Conservation (phyloP, 257 asterid genomes). For the Hygrophila difformis region DNA sequence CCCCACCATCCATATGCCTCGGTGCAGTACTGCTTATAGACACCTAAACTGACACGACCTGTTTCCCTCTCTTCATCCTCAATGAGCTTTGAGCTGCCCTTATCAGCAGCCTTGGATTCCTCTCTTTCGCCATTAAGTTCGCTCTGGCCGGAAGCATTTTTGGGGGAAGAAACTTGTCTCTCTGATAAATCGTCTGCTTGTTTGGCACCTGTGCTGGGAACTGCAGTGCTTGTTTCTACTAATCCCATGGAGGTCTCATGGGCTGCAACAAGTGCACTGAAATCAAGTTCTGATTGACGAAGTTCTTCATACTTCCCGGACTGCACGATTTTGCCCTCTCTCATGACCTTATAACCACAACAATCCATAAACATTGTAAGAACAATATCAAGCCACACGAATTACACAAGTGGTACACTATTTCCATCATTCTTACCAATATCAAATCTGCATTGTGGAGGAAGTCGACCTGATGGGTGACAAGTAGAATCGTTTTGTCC, state of each 20-base stretch:
- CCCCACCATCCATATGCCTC: slow-evolving; percentile 76
- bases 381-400: too few relatives aligned
- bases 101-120: slow-evolving; percentile 16
- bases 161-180: slow-evolving; percentile 24
- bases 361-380: too few relatives aligned
- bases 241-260: slow-evolving; percentile 62
- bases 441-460: slow-evolving; percentile 62
- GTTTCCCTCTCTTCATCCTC: slow-evolving; percentile 70
- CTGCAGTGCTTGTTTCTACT: slow-evolving; percentile 27
- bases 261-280: slow-evolving; percentile 57
- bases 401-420: too few relatives aligned
- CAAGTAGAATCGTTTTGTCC: slow-evolving; percentile 54
- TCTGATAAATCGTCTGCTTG: slow-evolving; percentile 13
- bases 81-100: slow-evolving; percentile 41
- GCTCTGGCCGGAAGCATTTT: slow-evolving; percentile 11
- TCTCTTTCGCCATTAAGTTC: slow-evolving; percentile 23
- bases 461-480: slow-evolving; percentile 76
- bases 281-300: slow-evolving; percentile 37
- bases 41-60: slow-evolving; percentile 42
- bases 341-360: slow-evolving; percentile 43
- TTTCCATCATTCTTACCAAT: slow-evolving; percentile 32
- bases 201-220: neutral
- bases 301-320: slow-evolving; percentile 55
- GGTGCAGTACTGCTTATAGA: slow-evolving; percentile 47
- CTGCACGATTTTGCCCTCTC: slow-evolving; percentile 61